Percentiles rank a stretch among this genome's conserved stretches.
These are phyloP conservation scores for Jacaranda copaia DNA, from an alignment of 257 asterid genomes.

Conservation along the genomic window DNA sequence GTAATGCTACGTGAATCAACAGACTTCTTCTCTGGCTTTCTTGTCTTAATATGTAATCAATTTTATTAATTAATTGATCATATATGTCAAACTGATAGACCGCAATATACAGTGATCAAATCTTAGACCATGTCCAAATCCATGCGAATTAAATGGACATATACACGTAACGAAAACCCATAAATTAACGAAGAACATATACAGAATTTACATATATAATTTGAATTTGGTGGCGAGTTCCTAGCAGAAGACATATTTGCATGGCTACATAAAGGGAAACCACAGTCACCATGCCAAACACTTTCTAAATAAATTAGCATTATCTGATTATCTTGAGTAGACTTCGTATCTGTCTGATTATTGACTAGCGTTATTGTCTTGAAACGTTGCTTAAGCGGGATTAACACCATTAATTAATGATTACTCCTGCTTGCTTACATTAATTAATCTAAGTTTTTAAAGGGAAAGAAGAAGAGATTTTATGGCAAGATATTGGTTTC, in stretches of 20 bases:
- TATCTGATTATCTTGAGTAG: slow-evolving; percentile 34
- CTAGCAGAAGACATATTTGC: slow-evolving; percentile 32
- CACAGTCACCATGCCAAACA: slow-evolving; percentile 35
- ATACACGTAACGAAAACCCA: background rate
- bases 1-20: background rate
- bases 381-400: slow-evolving; percentile 38
- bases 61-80: slow-evolving; percentile 1
- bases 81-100: background rate
- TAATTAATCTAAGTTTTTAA: slow-evolving; percentile 7
- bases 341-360: slow-evolving; percentile 28
- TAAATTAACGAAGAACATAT: background rate
- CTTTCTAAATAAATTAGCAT: slow-evolving; percentile 23
- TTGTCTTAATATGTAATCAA: slow-evolving; percentile 17
- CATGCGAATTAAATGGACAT: background rate
- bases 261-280: slow-evolving; percentile 43
- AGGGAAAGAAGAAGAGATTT: background rate
- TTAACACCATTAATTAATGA: background rate
- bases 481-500: slow-evolving; percentile 39
- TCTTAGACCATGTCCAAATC: slow-evolving; percentile 5
- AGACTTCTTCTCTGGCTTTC: slow-evolving; percentile 10
- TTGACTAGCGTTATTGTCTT: slow-evolving; percentile 23
- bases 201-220: background rate
- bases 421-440: background rate
- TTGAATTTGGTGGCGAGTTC: slow-evolving; percentile 28
- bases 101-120: background rate